Evolutionary conservation across 176 grass and related monocot genomes (phyloP).

Genomic region (Hordeum vulgare): DNA sequence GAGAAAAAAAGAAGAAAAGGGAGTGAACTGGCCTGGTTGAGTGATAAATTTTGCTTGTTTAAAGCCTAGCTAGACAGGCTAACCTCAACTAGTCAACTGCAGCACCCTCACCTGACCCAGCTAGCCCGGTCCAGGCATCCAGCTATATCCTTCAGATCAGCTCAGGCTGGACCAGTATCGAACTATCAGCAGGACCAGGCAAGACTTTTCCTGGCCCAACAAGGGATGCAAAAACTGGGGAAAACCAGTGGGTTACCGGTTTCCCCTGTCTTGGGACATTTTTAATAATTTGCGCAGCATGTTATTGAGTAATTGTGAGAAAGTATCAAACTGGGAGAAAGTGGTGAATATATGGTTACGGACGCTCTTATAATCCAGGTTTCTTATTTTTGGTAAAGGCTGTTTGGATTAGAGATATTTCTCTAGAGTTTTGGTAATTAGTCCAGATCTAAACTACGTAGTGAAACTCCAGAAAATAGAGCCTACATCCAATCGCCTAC

Average conservation of each 20-base stretch:
- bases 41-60: not conserved
- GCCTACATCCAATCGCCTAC: not conserved
- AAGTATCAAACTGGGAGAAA: not conserved
- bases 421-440: not conserved
- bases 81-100: not conserved
- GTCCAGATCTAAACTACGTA: not conserved
- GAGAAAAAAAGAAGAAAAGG: not conserved
- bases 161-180: conserved; percentile 17
- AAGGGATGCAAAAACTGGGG: not conserved
- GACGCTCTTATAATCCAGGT: not conserved
- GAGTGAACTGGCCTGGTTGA: not conserved
- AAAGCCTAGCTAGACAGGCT: not conserved
- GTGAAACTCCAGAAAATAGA: not conserved
- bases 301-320: not conserved
- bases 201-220: conserved; percentile 3
- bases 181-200: not conserved
- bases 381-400: not conserved
- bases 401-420: not conserved
- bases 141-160: conserved; percentile 13
- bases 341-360: not conserved
- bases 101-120: not conserved
- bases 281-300: not conserved
- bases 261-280: not conserved
- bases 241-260: not conserved
- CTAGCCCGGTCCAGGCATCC: conserved; percentile 12